phyloP scores from a whole-genome alignment of 1,139 yeast species.

The Candida albicans region DNA sequence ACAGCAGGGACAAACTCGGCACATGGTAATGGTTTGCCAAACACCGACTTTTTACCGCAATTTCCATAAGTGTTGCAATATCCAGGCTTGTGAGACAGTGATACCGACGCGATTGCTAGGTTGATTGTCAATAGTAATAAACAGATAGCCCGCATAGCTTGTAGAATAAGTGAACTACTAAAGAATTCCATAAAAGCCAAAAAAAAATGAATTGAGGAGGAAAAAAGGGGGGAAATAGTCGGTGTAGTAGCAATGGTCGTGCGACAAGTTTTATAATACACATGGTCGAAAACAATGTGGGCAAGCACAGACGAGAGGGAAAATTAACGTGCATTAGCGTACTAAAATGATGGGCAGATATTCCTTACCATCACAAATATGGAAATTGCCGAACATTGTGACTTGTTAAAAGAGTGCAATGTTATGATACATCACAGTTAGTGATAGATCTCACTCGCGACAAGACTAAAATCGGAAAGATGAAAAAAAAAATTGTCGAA shows the following conservation, averaged over 20 bases:
- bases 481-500: not conserved
- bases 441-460: no score
- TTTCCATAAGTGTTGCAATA: constrained; percentile 59
- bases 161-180: no score
- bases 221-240: not conserved
- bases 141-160: constrained; percentile 2
- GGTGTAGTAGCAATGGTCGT: not conserved
- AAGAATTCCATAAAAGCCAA: no score
- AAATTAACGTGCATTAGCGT: no score
- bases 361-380: no score
- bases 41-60: constrained; percentile 80
- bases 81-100: constrained; percentile 24
- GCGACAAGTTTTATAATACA: no score
- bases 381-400: no score
- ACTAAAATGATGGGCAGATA: no score
- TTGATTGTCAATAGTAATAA: constrained; percentile 5
- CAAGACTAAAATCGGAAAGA: not conserved
- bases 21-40: constrained; percentile 82
- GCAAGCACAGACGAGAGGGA: no score
- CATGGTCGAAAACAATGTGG: no score
- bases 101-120: constrained; percentile 1
- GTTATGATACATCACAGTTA: no score
- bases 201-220: not conserved
- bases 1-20: constrained; percentile 54
- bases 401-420: no score